phyloP scores from a whole-genome alignment of 1,139 yeast species.

The Nakaseomyces nivariensis region DNA sequence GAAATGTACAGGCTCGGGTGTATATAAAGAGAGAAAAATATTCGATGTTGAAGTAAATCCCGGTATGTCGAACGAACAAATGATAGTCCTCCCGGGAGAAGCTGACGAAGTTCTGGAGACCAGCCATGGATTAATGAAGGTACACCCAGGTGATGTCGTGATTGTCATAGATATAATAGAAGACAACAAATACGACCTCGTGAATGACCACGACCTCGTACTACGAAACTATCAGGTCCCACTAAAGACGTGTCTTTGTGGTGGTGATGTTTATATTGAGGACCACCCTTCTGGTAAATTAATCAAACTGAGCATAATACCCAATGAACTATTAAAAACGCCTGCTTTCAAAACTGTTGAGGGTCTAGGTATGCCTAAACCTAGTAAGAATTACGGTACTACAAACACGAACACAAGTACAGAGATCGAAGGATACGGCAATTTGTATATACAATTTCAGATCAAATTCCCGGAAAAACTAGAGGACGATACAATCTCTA shows the following conservation, averaged over 20 bases:
- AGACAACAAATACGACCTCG: slow-evolving; percentile 12
- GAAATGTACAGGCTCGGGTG: slow-evolving; percentile 35
- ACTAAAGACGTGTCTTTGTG: slow-evolving; percentile 23
- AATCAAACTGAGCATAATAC: slow-evolving; percentile 20
- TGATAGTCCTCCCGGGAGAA: slow-evolving; percentile 43
- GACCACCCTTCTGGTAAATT: slow-evolving; percentile 22
- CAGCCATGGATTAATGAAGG: slow-evolving; percentile 16
- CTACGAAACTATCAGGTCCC: slow-evolving; percentile 16
- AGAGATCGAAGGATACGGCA: slow-evolving; percentile 12
- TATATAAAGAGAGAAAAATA: slow-evolving; percentile 39
- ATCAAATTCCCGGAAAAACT: slow-evolving; percentile 19
- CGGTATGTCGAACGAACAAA: slow-evolving; percentile 44
- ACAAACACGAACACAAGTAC: neutral
- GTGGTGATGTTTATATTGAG: slow-evolving; percentile 22
- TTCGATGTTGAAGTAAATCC: slow-evolving; percentile 43
- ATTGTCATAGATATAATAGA: slow-evolving; percentile 33
- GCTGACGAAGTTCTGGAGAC: slow-evolving; percentile 52
- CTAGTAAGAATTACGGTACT: slow-evolving; percentile 2
- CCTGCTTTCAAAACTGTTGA: slow-evolving; percentile 21
- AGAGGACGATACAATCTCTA: slow-evolving; percentile 14
- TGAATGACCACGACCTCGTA: slow-evolving; percentile 15
- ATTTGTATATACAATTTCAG: slow-evolving; percentile 20
- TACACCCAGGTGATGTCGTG: slow-evolving; percentile 59
- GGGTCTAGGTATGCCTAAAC: slow-evolving; percentile 25
- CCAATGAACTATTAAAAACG: slow-evolving; percentile 21